A percentile compares a stretch with the other conserved stretches of the same genome.
These are phyloP conservation scores for Singerocomus rubriflavus DNA, from an alignment of 1,284 basidiomycete species.

Conservation along the genomic window DNA sequence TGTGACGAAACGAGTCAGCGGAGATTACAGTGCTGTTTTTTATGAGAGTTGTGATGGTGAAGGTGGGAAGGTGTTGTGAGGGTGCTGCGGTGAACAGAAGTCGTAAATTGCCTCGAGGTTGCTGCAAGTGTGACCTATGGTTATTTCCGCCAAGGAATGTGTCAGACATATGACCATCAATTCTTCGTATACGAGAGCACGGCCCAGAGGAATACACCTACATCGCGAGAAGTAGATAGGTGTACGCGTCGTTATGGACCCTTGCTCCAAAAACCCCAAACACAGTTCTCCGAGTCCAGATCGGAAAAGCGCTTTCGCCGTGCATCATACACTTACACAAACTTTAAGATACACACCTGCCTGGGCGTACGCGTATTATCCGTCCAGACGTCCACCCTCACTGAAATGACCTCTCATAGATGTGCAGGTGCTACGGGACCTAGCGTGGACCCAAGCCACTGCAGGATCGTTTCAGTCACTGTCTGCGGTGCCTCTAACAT, in stretches of 20 bases:
- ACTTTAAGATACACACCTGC: not conserved
- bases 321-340: not conserved
- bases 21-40: too few species aligned
- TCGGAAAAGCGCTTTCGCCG: too few species aligned
- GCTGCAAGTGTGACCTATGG: not conserved
- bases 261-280: not conserved
- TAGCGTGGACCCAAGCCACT: conserved; percentile 42
- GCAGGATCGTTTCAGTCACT: conserved; percentile 44
- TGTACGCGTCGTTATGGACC: not conserved
- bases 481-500: conserved; percentile 56
- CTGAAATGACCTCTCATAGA: conserved; percentile 8
- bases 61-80: not conserved
- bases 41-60: conserved; percentile 3
- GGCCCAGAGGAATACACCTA: not conserved
- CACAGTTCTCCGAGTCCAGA: too few species aligned
- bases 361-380: not conserved
- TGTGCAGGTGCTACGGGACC: not conserved
- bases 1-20: too few species aligned
- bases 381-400: not conserved
- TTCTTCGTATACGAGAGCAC: not conserved
- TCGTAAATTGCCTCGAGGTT: not conserved
- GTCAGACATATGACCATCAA: not conserved
- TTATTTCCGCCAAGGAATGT: not conserved
- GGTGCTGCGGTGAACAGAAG: not conserved
- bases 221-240: not conserved